Base-by-base conservation (phyloP, 345 rosid genomes). In the Linum tenue region DNA sequence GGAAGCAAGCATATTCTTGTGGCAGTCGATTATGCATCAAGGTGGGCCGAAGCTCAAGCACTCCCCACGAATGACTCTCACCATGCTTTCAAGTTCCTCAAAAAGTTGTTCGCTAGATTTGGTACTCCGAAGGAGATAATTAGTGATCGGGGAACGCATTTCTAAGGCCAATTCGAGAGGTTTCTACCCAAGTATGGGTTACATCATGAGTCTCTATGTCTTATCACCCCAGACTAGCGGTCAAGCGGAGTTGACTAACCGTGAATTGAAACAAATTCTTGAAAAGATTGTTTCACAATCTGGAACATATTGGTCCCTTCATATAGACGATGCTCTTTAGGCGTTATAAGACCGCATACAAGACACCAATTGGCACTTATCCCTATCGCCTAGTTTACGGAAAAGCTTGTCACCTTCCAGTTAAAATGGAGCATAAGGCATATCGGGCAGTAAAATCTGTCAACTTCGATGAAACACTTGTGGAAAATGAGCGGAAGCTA, bases 311-410 rank as follows among this genome's bases (percentile, higher is more conserved):
- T 51, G 68, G 68, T 2, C 60, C 4, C 12, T 0, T 1, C 35
- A 50, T 5, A 2, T 65, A 0, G 31, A 65, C 55, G 61, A 65
- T 65, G 68, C 68, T 11, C 22, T 65, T 1, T 65, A 2, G 31
- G 31, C 31, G 1, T n/a, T 22, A 22, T 22, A 0, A 22, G 31
- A 22, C 31, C 31, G 31, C 31, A 22, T 22, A 22, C 31, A 22
- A 22, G 31, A 22, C 31, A 22, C 31, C 31, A 22, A 22, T 22
- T 22, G 31, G 31, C 31, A 22, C 31, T 22, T 22, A 0, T 22
- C 31, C 31, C 31, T 22, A 22, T 22, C 31, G 31, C 31, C 31
- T 22, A 1, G 31, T 22, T 22, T 22, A 22, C 31, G 1, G 31
- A 22, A 22, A 22, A 1, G 31, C 31, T 22, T 22, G 31, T 36